Evolutionary conservation across 2,329 filamentous ascomycete genomes (phyloP), one percentile per base, ranked within the genome.

Genomic region (Colletotrichum sidae): DNA sequence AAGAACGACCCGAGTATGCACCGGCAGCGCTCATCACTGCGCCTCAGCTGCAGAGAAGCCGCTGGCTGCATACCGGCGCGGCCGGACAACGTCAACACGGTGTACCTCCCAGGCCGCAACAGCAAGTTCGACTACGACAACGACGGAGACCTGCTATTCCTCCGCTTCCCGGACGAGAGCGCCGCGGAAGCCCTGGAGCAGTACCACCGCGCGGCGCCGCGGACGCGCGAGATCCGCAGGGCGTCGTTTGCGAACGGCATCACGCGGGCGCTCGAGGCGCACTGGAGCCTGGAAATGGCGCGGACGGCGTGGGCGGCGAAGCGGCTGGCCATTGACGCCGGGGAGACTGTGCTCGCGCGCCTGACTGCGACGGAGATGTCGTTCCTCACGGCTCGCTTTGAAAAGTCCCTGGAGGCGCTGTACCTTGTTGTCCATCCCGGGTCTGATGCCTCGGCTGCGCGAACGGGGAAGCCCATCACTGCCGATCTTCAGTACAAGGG

Each of bases 391-490:
- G 74, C 69, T 15, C 72, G 70, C 39, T 58, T 76, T 11, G 71
- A 76, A 13, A 67, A 68, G 25, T 69, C 63, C 0, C 53, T 76
- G 12, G 73, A 76, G 47, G 71, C 73, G 65, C 50, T 76, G 39
- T 76, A 76, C 42, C 62, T 76, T 2, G 71, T 76, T 34, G 73
- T 74, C 50, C 54, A 71, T n/a, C 69, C 68, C 15, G 53, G 65
- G 2, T 67, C 63, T 42, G 51, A 66, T 5, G 67, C 63, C n/a
- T 54, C 46, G 2, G 54, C 60, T 12, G 69, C 63, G 8, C 52
- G 60, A 5, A 60, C 63, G 13, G 46, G 59, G 3, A 41, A 56
- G 12, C n/a, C 67, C 51, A 58, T 55, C n/a, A 67, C 65, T 45
- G 47, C 42, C 4, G 58, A 67, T 11, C 55, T 76, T 13, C 68